These are phyloP conservation scores for Austroboletus rostrupii DNA, from an alignment of 1,284 basidiomycete species.

Conservation along the genomic window DNA sequence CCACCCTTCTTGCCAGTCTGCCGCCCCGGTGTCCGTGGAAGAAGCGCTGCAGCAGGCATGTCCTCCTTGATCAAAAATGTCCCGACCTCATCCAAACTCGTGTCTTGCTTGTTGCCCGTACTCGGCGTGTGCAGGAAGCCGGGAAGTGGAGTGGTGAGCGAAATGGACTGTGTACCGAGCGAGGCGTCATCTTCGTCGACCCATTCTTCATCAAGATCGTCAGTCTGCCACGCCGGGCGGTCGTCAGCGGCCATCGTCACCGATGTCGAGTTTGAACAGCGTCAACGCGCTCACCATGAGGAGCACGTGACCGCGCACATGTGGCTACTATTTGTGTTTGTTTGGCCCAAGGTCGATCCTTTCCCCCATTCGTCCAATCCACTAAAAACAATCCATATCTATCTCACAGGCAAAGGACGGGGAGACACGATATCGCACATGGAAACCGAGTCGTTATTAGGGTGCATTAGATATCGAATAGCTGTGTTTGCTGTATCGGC, in stretches of 20 bases:
- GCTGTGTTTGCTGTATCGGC: slow-evolving; percentile 1
- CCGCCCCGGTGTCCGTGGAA: slow-evolving; percentile 61
- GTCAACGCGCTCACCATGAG: slow-evolving; percentile 5
- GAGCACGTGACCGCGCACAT: slow-evolving; percentile 25
- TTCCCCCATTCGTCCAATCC: slow-evolving; percentile 2
- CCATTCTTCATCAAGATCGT: slow-evolving; percentile 78
- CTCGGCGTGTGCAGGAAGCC: slow-evolving; percentile 45
- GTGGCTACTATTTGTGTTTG: slow-evolving; percentile 17
- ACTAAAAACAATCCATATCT: background rate
- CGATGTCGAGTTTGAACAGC: slow-evolving; percentile 3
- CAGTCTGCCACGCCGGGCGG: slow-evolving; percentile 72
- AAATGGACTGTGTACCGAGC: slow-evolving; percentile 49
- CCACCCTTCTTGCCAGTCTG: slow-evolving; percentile 49
- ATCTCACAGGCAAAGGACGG: background rate
- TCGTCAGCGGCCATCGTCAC: slow-evolving; percentile 14
- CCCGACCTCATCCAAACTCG: slow-evolving; percentile 41
- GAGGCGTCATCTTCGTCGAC: slow-evolving; percentile 48
- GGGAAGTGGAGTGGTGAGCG: slow-evolving; percentile 57
- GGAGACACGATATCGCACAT: no score
- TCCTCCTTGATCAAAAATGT: slow-evolving; percentile 82
- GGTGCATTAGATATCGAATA: background rate
- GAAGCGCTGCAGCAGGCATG: slow-evolving; percentile 47
- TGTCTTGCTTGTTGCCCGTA: slow-evolving; percentile 30
- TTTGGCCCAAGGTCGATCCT: slow-evolving; percentile 23
- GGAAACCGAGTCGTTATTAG: no score